phyloP scores from a whole-genome alignment of 441 rosid genomes.

The Erodium moschatum region DNA sequence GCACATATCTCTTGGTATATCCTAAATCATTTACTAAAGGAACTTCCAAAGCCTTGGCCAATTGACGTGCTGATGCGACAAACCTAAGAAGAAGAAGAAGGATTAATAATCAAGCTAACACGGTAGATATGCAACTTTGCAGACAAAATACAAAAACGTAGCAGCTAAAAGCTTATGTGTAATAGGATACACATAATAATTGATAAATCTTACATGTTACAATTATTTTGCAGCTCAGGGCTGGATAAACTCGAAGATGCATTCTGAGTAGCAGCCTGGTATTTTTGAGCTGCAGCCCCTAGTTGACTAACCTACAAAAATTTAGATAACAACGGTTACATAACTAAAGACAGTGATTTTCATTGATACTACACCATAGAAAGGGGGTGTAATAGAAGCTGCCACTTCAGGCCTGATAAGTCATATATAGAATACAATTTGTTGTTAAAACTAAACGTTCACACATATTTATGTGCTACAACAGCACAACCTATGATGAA shows the following conservation, averaged over 20 bases:
- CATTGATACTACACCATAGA: background rate
- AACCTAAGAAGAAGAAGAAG: slow-evolving; percentile 43
- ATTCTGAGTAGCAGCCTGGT: slow-evolving; percentile 82
- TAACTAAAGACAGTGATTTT: background rate
- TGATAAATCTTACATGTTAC: slow-evolving; percentile 56
- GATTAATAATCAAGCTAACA: slow-evolving; percentile 18
- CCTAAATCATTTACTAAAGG: slow-evolving; percentile 97
- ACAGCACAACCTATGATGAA: background rate
- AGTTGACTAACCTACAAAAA: slow-evolving; percentile 77
- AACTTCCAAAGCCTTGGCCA: slow-evolving; percentile 93
- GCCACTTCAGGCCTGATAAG: background rate
- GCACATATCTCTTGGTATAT: slow-evolving; percentile 89
- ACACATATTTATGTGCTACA: background rate
- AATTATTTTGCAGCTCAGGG: slow-evolving; percentile 79
- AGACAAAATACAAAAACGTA: background rate
- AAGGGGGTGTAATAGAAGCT: slow-evolving; percentile 6
- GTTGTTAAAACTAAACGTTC: background rate
- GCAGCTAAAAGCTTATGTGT: background rate
- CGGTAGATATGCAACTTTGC: slow-evolving; percentile 1
- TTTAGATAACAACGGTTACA: slow-evolving; percentile 14
- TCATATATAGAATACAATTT: background rate
- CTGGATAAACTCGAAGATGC: slow-evolving; percentile 66
- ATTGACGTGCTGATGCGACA: slow-evolving; percentile 91
- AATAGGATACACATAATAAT: background rate
- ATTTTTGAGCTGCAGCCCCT: slow-evolving; percentile 84